These are phyloP conservation scores for Botrytis elliptica DNA, from an alignment of 2,329 filamentous ascomycete species.

Conservation along the genomic window DNA sequence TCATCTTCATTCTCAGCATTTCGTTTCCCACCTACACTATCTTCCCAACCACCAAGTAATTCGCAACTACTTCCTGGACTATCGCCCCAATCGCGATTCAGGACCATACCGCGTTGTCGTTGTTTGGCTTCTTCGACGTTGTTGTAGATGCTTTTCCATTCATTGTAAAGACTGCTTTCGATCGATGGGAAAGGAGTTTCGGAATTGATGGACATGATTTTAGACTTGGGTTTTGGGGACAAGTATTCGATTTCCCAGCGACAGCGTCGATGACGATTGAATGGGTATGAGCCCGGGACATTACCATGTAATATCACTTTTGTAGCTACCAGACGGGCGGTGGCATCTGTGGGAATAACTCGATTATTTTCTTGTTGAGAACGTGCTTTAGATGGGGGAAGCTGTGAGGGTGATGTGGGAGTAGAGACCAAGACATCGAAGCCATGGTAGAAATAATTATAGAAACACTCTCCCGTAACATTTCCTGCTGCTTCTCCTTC, in stretches of 20 bases:
- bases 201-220: slow-evolving; percentile 37
- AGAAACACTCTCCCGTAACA: slow-evolving; percentile 76
- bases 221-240: slow-evolving; percentile 41
- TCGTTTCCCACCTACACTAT: slow-evolving; percentile 52
- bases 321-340: slow-evolving; percentile 75
- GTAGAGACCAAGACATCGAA: slow-evolving; percentile 91
- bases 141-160: slow-evolving; percentile 67
- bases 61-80: slow-evolving; percentile 89
- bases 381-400: slow-evolving; percentile 52
- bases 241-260: slow-evolving; percentile 76
- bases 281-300: slow-evolving; percentile 91
- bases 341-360: slow-evolving; percentile 31
- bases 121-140: slow-evolving; percentile 52
- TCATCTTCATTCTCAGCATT: slow-evolving; percentile 50
- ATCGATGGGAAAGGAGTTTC: slow-evolving; percentile 77
- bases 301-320: slow-evolving; percentile 95
- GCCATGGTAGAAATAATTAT: slow-evolving; percentile 95
- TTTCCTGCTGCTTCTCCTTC: slow-evolving; percentile 55
- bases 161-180: slow-evolving; percentile 63
- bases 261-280: slow-evolving; percentile 88
- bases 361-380: slow-evolving; percentile 29
- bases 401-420: slow-evolving; percentile 62
- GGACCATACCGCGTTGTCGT: slow-evolving; percentile 72
- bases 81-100: slow-evolving; percentile 88
- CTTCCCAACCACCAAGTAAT: slow-evolving; percentile 78